These are phyloP conservation scores for Fusarium pseudocircinatum DNA, from an alignment of 2,329 filamentous ascomycete genomes.

Conservation along the genomic window DNA sequence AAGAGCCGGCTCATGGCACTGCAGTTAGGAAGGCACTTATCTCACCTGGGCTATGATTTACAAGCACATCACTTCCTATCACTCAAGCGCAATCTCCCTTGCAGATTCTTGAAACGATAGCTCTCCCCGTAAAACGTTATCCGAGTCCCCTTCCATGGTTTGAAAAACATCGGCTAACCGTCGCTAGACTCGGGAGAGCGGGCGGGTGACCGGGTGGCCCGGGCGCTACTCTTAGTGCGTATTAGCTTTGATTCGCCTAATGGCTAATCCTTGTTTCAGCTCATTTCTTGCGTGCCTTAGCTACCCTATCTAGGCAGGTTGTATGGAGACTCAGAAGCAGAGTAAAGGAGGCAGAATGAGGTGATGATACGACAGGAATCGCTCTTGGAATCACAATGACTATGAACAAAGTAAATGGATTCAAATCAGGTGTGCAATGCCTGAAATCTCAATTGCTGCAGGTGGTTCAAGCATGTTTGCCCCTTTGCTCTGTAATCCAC, in stretches of 20 bases:
- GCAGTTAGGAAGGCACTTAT: fast-evolving
- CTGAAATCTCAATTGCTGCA: background rate
- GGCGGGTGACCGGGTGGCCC: background rate
- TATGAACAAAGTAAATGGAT: background rate
- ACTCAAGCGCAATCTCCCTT: background rate
- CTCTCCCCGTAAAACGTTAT: background rate
- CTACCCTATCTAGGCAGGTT: background rate
- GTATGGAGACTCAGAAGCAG: background rate
- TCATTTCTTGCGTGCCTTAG: background rate
- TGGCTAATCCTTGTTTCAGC: background rate
- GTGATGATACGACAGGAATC: fast-evolving
- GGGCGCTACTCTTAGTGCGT: background rate
- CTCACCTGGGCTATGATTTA: fast-evolving
- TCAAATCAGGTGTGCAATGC: too few relatives aligned
- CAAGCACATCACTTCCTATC: background rate
- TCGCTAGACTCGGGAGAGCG: background rate
- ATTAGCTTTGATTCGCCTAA: fast-evolving
- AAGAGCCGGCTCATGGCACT: background rate
- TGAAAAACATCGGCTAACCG: background rate
- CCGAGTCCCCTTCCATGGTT: background rate
- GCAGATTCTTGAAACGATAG: background rate
- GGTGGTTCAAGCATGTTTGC: fast-evolving
- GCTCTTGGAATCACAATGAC: background rate
- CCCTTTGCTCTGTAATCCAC: too few relatives aligned
- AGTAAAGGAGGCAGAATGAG: background rate